Base-by-base conservation (phyloP, 495 filamentous ascomycete species). In the Annulohypoxylon moriforme region DNA sequence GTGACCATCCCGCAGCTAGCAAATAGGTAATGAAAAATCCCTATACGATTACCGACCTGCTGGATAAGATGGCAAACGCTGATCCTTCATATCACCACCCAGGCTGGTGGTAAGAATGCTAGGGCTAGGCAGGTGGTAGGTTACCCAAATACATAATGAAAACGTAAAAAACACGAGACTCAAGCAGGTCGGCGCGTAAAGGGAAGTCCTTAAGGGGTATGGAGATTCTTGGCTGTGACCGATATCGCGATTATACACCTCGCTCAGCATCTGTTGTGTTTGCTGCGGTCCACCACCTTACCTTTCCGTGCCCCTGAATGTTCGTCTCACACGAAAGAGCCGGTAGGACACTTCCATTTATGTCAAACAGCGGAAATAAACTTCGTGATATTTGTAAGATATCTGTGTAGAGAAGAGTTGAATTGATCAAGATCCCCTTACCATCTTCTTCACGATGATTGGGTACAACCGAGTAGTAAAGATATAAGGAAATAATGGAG, bases 241-340 rank as follows among this genome's bases (percentile, higher is more conserved):
- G 44, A 49, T 61, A 52, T 36, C 38, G 20, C 53, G 31, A 22
- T 25, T 44, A 40, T 27, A 49, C 31, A 61, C 36, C 47, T 66
- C 40, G 70, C 38, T 16, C 64, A 50, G 25, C 70, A 62, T 73
- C 34, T 68, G 70, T 22, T n/a, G 65, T 73, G 65, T 31, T 40
- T 42, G 50, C 22, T 11, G 40, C 24, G 63, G 49, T 44, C 20
- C 50, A 31, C 27, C n/a, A 31, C 46, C 11, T 59, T 44, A 22
- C 40, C 56, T 18, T 36, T 42, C 33, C n/a, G 20, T 46, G 25
- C 47, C 24, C 49, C 29, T 71, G 56, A 34, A 58, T 20, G 60
- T 55, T 31, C 38, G 25, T 16, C 68, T 44, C 53, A 59, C 64
- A 72, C 33, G 42, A 50, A 25, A 16, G 24, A 31, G 13, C 44